Conservation (phyloP, 2,329 filamentous ascomycete genomes). For the Colletotrichum eremochloae region DNA sequence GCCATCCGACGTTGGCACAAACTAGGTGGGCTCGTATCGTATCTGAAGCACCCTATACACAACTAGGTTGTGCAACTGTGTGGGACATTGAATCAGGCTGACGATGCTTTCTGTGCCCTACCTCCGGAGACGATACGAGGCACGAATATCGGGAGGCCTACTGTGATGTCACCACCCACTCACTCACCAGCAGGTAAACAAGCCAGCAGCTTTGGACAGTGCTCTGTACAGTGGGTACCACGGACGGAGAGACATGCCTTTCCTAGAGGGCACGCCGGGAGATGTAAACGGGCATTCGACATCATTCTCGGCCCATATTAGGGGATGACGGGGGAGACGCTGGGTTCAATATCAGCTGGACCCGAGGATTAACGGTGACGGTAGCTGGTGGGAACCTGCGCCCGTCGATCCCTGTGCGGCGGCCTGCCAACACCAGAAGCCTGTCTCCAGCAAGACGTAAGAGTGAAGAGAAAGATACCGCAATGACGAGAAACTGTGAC, state of each 20-base stretch:
- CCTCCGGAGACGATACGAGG: conserved; percentile 30
- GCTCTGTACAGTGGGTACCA: conserved; percentile 27
- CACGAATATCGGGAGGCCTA: conserved; percentile 7
- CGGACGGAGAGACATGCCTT: conserved; percentile 35
- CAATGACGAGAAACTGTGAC: conserved; percentile 21
- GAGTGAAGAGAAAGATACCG: background rate
- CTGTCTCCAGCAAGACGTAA: conserved; percentile 1
- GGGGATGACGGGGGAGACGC: background rate
- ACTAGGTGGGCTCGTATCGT: conserved; percentile 31
- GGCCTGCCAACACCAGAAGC: conserved; percentile 17
- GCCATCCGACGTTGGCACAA: conserved; percentile 25
- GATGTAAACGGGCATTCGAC: conserved; percentile 12
- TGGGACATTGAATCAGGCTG: conserved; percentile 36
- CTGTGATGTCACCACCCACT: conserved; percentile 40
- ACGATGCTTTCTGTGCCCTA: conserved; percentile 3
- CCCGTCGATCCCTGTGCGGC: conserved; percentile 22
- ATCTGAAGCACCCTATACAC: background rate
- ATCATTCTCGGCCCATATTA: conserved; percentile 27
- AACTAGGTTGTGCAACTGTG: conserved; percentile 16
- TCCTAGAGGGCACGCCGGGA: conserved; percentile 18
- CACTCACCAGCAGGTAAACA: conserved; percentile 19
- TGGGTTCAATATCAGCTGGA: conserved; percentile 16
- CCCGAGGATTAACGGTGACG: conserved; percentile 28
- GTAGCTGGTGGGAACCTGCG: conserved; percentile 26
- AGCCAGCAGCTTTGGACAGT: background rate